Evolutionary conservation across 2,329 filamentous ascomycete species (phyloP), one percentile per base, ranked within the genome.

Genomic region (Aspergillus ochraceoroseus): DNA sequence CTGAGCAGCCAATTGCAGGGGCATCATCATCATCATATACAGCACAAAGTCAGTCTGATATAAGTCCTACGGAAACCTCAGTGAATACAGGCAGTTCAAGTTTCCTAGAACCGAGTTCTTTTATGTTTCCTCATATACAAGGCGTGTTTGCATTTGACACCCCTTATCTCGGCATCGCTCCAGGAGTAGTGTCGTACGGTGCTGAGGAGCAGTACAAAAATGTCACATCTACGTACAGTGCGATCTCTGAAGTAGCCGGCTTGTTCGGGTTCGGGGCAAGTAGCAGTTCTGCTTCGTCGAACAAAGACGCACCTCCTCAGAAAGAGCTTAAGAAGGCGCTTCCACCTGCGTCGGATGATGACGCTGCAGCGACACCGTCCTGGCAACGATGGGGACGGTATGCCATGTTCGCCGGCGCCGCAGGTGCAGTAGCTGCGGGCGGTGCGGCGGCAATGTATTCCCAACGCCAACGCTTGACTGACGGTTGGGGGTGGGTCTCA

Each of bases 81-180:
- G 38, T 30, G 11, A 33, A 47, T 14, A 48, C 50, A 9, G 46
- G 46, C 6, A 37, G 36, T 13, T 38, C 49, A 8, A 53, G 41
- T 19, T 20, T 55, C 9, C 48, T 59, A 27, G 59, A 61, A 26
- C 63, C 56, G 2, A 55, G 52, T 12, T 56, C 56, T 8, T 79
- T 94, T 61, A 90, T 95, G 83, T 96, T 96, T 62, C 90, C 90
- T 1, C 90, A 88, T 63, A 80, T 96, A 50, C 85, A 90, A 65
- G 90, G 85, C 51, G 79, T 96, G 17, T 76, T 96, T 32, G 87
- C 89, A 35, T 95, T 95, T 61, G 90, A 96, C 66, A 98, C 92
- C 1, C 92, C 92, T 1, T 98, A 85, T 38, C 61, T 76, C 26
- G 73, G 73, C 4, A 71, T 73, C 44, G 68, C 72, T 2, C 70